phyloP scores from a whole-genome alignment of 1,139 yeast genomes.

The Sporopachydermia cereana region DNA sequence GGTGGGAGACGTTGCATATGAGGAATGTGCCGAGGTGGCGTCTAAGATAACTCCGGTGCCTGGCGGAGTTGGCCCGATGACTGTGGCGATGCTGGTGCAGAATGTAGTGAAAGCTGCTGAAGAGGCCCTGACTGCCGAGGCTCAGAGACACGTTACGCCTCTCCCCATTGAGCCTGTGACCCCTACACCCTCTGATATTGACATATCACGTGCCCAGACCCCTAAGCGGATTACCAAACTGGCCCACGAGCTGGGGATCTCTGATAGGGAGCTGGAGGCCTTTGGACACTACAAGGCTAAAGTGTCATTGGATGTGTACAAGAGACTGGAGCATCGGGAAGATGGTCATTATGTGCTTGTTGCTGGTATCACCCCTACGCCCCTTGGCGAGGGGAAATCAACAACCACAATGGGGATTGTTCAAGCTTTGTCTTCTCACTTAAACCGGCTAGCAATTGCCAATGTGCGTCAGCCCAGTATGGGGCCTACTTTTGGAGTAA shows the following conservation, averaged over 20 bases:
- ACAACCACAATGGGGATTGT: slow-evolving; percentile 96
- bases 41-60: slow-evolving; percentile 90
- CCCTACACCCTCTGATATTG: slow-evolving; percentile 93
- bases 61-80: slow-evolving; percentile 99
- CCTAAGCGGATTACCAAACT: slow-evolving; percentile 78
- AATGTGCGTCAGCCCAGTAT: slow-evolving; percentile 96
- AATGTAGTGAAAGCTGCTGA: slow-evolving; percentile 82
- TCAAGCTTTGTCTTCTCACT: slow-evolving; percentile 91
- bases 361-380: slow-evolving; percentile 97
- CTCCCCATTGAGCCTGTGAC: slow-evolving; percentile 50
- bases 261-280: slow-evolving; percentile 76
- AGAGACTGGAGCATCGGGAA: slow-evolving; percentile 54
- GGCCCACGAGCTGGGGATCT: slow-evolving; percentile 77
- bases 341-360: slow-evolving; percentile 89
- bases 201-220: slow-evolving; percentile 77
- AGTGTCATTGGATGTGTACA: slow-evolving; percentile 62
- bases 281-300: slow-evolving; percentile 91
- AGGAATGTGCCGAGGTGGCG: slow-evolving; percentile 53
- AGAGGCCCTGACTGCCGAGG: slow-evolving; percentile 17
- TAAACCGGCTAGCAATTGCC: slow-evolving; percentile 80
- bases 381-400: slow-evolving; percentile 96
- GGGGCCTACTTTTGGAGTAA: slow-evolving; percentile 99
- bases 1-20: slow-evolving; percentile 91
- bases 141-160: slow-evolving; percentile 31
- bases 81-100: slow-evolving; percentile 89